These are phyloP conservation scores for Epichloe hybrida DNA, from an alignment of 2,329 filamentous ascomycete genomes.

Conservation along the genomic window DNA sequence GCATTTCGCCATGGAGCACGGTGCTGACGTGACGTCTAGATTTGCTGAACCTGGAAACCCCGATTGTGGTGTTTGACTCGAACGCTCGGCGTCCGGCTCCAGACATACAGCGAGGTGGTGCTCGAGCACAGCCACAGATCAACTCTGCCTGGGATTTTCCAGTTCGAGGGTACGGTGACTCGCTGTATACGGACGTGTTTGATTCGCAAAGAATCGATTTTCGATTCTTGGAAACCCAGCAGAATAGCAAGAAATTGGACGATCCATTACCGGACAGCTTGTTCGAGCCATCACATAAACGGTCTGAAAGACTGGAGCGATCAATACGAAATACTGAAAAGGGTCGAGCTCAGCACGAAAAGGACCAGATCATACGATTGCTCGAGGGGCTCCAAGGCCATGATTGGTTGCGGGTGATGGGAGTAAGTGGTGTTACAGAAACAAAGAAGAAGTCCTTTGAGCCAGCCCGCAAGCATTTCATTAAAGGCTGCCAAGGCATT, in stretches of 20 bases:
- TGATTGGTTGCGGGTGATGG: constrained; percentile 89
- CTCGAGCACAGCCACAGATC: not conserved
- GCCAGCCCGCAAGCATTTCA: constrained; percentile 71
- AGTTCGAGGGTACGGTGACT: constrained; percentile 41
- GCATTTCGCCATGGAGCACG: not conserved
- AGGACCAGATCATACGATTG: constrained; percentile 48
- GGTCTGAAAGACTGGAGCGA: constrained; percentile 46
- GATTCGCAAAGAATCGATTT: constrained; percentile 45
- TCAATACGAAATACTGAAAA: constrained; percentile 52
- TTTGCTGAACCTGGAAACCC: constrained; percentile 57
- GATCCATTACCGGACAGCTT: constrained; percentile 44
- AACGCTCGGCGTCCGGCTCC: constrained; percentile 17
- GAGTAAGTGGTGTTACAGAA: constrained; percentile 74
- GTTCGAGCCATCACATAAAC: constrained; percentile 42
- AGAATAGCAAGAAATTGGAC: constrained; percentile 27
- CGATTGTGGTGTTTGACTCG: constrained; percentile 55
- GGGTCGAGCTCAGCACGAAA: constrained; percentile 52
- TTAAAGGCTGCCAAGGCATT: constrained; percentile 67
- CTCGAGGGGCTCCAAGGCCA: constrained; percentile 77
- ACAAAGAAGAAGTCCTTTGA: constrained; percentile 82
- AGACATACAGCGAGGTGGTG: constrained; percentile 1
- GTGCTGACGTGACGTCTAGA: constrained; percentile 35
- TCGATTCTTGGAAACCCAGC: constrained; percentile 34
- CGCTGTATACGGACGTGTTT: constrained; percentile 41
- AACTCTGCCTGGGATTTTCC: constrained; percentile 11